These are phyloP conservation scores for Novakomyces olei DNA, from an alignment of 805 yeast species.

Conservation along the genomic window DNA sequence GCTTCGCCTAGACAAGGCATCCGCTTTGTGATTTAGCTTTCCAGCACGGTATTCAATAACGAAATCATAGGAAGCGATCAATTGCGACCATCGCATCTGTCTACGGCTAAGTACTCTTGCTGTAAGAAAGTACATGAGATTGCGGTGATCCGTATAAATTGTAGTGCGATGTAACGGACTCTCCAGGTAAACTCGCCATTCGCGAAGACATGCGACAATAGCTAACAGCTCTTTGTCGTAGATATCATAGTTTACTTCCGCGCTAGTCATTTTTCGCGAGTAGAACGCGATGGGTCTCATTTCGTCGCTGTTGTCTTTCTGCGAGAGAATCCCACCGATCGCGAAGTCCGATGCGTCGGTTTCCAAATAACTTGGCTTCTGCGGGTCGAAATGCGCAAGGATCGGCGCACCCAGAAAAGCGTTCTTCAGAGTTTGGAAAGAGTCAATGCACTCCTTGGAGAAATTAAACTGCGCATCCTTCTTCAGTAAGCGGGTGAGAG, in stretches of 20 bases:
- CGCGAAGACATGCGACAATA: not conserved
- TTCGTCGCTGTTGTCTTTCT: too few relatives aligned
- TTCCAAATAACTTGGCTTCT: conserved; percentile 3
- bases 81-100: not conserved
- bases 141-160: not conserved
- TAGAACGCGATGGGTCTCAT: conserved; percentile 4
- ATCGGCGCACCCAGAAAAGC: not conserved
- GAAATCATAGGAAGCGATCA: not conserved
- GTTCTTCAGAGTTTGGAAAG: too few relatives aligned
- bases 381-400: not conserved
- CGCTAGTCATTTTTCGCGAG: conserved; percentile 1
- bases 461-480: not conserved
- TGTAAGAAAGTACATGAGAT: not conserved
- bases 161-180: not conserved
- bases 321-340: conserved; percentile 2
- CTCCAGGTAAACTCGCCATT: not conserved
- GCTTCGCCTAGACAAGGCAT: not conserved
- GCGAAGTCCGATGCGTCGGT: conserved; percentile 5
- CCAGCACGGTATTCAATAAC: not conserved
- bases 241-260: conserved; percentile 6
- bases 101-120: not conserved
- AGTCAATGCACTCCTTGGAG: too few relatives aligned
- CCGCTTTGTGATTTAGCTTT: not conserved
- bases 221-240: conserved; percentile 6
- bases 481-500: not conserved